Evolutionary conservation across 495 filamentous ascomycete genomes (phyloP).

Genomic region (Evansstolkia leycettana): DNA sequence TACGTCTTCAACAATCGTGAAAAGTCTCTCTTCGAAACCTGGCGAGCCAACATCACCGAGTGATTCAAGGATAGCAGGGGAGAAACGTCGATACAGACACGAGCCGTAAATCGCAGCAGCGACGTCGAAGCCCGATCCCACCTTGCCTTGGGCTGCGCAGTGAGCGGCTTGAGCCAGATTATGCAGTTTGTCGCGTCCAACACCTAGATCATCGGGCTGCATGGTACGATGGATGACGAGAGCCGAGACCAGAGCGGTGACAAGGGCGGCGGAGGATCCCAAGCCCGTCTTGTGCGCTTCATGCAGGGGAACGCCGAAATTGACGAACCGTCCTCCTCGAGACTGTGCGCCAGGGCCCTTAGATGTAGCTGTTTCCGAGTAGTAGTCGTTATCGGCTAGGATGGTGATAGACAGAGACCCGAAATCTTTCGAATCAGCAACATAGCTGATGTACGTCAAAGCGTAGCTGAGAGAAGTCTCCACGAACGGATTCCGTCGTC

Average conservation of each 20-base stretch:
- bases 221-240: conserved; percentile 70
- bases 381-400: conserved; percentile 91
- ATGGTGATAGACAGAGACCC: conserved; percentile 67
- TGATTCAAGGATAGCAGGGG: conserved; percentile 54
- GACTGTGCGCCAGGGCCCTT: conserved; percentile 13
- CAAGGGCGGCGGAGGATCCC: conserved; percentile 87
- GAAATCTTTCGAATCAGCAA: conserved; percentile 42
- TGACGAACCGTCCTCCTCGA: conserved; percentile 46
- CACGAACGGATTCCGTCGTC: conserved; percentile 65
- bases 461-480: conserved; percentile 82
- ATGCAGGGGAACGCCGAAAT: conserved; percentile 62
- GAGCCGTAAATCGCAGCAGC: conserved; percentile 85
- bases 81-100: conserved; percentile 84
- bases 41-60: conserved; percentile 50
- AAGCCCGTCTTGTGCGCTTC: conserved; percentile 92
- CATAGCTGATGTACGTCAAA: conserved; percentile 62
- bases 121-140: conserved; percentile 95
- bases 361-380: conserved; percentile 54
- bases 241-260: conserved; percentile 78
- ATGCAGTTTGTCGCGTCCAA: conserved; percentile 51
- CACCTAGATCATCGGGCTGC: conserved; percentile 42
- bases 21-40: conserved; percentile 55
- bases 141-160: conserved; percentile 92
- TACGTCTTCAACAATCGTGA: conserved; percentile 49
- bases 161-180: conserved; percentile 90